Evolutionary conservation across 192 early-diverging fungal genomes (phyloP).

Genomic region (Powellomyces hirtus): DNA sequence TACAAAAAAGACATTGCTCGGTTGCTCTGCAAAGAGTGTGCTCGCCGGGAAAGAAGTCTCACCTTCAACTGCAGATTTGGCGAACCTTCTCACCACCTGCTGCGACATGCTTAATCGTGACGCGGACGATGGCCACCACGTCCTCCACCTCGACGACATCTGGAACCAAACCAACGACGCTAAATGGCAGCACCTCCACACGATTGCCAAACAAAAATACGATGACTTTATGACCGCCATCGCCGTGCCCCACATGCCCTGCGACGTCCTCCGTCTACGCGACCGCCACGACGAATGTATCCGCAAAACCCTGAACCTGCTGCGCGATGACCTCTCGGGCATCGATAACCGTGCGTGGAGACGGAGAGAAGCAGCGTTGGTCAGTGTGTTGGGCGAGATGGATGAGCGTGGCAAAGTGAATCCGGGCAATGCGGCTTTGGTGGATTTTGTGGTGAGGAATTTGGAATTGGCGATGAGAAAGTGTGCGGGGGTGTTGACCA

Average conservation of each 20-base stretch:
- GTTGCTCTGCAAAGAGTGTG: too few relatives aligned
- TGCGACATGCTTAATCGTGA: conserved; percentile 2
- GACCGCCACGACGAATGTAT: conserved; percentile 19
- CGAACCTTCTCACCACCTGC: background rate
- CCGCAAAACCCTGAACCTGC: background rate
- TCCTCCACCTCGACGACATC: background rate
- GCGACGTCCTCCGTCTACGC: background rate
- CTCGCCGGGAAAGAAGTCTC: too few relatives aligned
- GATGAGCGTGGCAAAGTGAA: conserved; percentile 17
- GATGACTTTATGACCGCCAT: conserved; percentile 16
- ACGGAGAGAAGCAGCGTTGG: background rate
- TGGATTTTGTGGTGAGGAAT: background rate
- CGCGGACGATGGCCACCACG: background rate
- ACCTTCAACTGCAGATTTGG: background rate
- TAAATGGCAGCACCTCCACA: background rate
- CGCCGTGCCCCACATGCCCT: conserved; percentile 13
- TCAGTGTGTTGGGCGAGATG: background rate
- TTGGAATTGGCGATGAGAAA: conserved; percentile 4
- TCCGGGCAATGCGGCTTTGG: background rate
- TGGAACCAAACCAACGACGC: background rate
- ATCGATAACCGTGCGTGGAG: background rate
- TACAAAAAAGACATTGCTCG: too few relatives aligned
- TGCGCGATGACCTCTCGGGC: conserved; percentile 1
- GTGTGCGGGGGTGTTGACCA: background rate
- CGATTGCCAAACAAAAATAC: background rate